A percentile compares a stretch with the other conserved stretches of the same genome.
Conservation (phyloP, 2,329 filamentous ascomycete genomes). For the Trichoderma koningii region DNA sequence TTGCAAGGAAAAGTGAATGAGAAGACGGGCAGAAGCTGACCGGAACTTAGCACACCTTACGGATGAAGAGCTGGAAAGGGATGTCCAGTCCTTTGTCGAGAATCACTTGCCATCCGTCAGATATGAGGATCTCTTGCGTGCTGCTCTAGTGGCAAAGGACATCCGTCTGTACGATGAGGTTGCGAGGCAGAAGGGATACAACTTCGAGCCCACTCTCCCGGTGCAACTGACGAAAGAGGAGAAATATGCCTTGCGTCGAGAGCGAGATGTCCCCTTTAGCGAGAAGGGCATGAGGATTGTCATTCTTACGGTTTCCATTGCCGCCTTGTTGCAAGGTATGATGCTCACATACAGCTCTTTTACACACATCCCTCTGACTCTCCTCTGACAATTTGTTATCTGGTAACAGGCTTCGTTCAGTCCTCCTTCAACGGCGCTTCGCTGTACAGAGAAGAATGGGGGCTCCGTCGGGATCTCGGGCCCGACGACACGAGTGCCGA, state of each 20-base stretch:
- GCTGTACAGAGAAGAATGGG: slow-evolving; percentile 36
- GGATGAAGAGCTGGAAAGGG: slow-evolving; percentile 42
- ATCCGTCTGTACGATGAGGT: slow-evolving; percentile 44
- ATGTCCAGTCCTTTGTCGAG: slow-evolving; percentile 40
- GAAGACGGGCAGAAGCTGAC: not conserved
- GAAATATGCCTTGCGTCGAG: slow-evolving; percentile 42
- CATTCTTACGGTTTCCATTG: slow-evolving; percentile 47
- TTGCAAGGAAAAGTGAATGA: no score
- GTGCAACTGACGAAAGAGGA: slow-evolving; percentile 42
- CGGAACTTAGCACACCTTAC: slow-evolving; percentile 40
- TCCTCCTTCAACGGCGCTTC: slow-evolving; percentile 48
- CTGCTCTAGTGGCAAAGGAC: slow-evolving; percentile 47
- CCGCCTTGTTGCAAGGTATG: slow-evolving; percentile 45
- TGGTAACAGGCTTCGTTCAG: slow-evolving; percentile 44
- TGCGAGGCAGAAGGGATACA: slow-evolving; percentile 34
- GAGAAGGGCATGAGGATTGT: slow-evolving; percentile 45
- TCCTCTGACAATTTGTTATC: not conserved
- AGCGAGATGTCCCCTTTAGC: slow-evolving; percentile 45
- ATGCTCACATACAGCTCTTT: not conserved
- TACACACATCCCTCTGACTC: no score
- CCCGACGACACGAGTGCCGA: slow-evolving; percentile 27
- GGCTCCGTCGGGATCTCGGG: slow-evolving; percentile 21
- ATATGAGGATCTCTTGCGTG: slow-evolving; percentile 39
- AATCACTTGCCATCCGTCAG: slow-evolving; percentile 37
- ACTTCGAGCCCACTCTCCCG: slow-evolving; percentile 32